Evolutionary conservation across 176 grass and related monocot species (phyloP).

Genomic region (Hsuehochloa calcarea): DNA sequence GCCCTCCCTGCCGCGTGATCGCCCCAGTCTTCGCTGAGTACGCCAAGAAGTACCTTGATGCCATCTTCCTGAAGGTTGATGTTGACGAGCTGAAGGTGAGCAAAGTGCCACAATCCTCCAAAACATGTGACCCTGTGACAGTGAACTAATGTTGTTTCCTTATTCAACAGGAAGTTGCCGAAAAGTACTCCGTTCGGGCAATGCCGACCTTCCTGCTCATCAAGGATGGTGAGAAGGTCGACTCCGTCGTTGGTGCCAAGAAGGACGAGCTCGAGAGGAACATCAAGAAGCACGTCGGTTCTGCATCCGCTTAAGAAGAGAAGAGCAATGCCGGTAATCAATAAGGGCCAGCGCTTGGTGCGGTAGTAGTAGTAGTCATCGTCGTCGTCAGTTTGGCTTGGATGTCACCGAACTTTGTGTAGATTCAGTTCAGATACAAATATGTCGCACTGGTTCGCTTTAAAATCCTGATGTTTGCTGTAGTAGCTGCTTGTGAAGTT

Average conservation of each 20-base stretch:
- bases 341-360: neutral
- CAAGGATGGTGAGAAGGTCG: slow-evolving; percentile 34
- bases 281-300: neutral
- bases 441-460: neutral
- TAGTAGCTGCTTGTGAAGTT: neutral
- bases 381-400: neutral
- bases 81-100: slow-evolving; percentile 73
- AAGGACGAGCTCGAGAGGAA: slow-evolving; percentile 43
- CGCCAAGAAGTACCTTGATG: slow-evolving; percentile 47
- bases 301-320: slow-evolving; percentile 12
- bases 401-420: neutral
- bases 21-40: slow-evolving; percentile 51
- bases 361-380: neutral
- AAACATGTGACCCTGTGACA: neutral
- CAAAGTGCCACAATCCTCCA: neutral
- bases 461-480: neutral
- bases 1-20: slow-evolving; percentile 61
- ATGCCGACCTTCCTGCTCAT: slow-evolving; percentile 66
- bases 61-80: slow-evolving; percentile 68
- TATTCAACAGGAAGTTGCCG: slow-evolving; percentile 34
- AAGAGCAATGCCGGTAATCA: neutral
- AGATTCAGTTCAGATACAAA: neutral
- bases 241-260: slow-evolving; percentile 43
- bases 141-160: neutral
- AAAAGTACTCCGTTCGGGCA: slow-evolving; percentile 38